These are phyloP conservation scores for Hortiboletus flavorubellus DNA, from an alignment of 768 basidiomycete species.

Conservation along the genomic window DNA sequence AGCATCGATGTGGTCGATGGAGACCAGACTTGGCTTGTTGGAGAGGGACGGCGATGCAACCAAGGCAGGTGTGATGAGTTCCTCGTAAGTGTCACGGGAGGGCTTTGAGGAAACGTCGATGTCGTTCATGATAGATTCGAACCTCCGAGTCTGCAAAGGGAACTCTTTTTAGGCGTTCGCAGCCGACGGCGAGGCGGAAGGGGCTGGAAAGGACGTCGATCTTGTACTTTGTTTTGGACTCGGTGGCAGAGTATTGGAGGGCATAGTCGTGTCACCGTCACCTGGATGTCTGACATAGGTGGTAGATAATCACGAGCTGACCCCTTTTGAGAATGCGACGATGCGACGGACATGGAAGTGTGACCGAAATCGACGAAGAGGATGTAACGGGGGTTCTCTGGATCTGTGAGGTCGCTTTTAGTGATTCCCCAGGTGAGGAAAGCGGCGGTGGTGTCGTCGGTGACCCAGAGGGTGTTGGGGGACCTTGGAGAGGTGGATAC, in stretches of 20 bases:
- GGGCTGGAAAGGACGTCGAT: conserved; percentile 88
- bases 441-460: conserved; percentile 95
- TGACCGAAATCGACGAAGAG: conserved; percentile 96
- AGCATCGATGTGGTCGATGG: conserved; percentile 79
- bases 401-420: conserved; percentile 89
- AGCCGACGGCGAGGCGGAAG: conserved; percentile 85
- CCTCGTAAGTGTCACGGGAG: conserved; percentile 78
- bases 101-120: conserved; percentile 88
- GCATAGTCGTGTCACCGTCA: conserved; percentile 95
- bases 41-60: conserved; percentile 72
- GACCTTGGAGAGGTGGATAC: too few species aligned
- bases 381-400: conserved; percentile 79
- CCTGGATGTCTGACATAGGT: conserved; percentile 94
- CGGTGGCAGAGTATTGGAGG: conserved; percentile 81
- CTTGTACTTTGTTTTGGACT: conserved; percentile 96
- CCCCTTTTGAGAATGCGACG: conserved; percentile 96
- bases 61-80: conserved; percentile 68
- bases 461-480: conserved; percentile 82
- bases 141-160: conserved; percentile 91
- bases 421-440: conserved; percentile 99
- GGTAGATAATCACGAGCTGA: conserved; percentile 78
- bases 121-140: conserved; percentile 96
- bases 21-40: conserved; percentile 81
- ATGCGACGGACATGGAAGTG: conserved; percentile 81
- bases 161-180: conserved; percentile 95